Conservation (phyloP, 2,329 filamentous ascomycete genomes). For the Hymenoscyphus occultus region DNA sequence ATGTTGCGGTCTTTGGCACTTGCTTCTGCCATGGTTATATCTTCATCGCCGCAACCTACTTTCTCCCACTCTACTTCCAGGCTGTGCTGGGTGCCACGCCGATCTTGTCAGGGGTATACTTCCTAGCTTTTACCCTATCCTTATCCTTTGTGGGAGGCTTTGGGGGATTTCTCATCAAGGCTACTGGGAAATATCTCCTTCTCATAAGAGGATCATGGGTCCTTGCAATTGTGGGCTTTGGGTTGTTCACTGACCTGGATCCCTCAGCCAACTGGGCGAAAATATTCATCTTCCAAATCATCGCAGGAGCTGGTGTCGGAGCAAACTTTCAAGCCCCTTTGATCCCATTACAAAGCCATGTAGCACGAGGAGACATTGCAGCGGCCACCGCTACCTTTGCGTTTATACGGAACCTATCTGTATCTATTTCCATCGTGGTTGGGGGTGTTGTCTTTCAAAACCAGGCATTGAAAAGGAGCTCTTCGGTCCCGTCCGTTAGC, state of each 20-base stretch:
- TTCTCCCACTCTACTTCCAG: conserved; percentile 69
- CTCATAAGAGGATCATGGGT: conserved; percentile 56
- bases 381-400: conserved; percentile 61
- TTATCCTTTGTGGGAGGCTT: conserved; percentile 60
- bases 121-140: conserved; percentile 66
- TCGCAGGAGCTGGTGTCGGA: conserved; percentile 61
- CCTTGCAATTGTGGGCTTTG: conserved; percentile 62
- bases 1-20: conserved; percentile 61
- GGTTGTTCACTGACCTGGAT: conserved; percentile 60
- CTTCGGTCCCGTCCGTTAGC: conserved; percentile 17
- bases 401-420: conserved; percentile 54
- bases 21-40: conserved; percentile 70
- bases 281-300: conserved; percentile 59
- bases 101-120: conserved; percentile 71
- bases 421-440: conserved; percentile 47
- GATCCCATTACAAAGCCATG: conserved; percentile 62
- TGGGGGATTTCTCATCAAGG: conserved; percentile 55
- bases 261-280: conserved; percentile 52
- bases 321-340: conserved; percentile 67
- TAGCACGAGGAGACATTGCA: conserved; percentile 61
- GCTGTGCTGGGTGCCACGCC: conserved; percentile 43
- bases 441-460: conserved; percentile 52
- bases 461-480: conserved; percentile 35
- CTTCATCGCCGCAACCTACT: conserved; percentile 29
- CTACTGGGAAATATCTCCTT: conserved; percentile 62